Percentiles rank a stretch among this genome's conserved stretches.
Evolutionary conservation across 257 asterid genomes (phyloP).

Genomic region (Solanum dulcamara): DNA sequence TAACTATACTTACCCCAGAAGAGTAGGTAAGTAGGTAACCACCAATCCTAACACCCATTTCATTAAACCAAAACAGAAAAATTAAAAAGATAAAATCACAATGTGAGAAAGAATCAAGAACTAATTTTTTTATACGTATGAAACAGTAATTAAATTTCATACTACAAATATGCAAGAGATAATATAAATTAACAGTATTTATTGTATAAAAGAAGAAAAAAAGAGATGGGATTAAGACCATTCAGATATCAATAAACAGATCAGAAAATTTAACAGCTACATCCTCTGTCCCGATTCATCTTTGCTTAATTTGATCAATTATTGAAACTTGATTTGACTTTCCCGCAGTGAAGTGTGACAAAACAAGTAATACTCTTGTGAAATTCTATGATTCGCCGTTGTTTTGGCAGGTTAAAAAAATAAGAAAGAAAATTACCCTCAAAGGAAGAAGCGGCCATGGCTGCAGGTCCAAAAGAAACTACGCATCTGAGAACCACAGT

Average conservation of each 20-base stretch:
- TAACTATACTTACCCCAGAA: neutral
- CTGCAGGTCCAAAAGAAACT: slow-evolving; percentile 3
- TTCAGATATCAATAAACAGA: neutral
- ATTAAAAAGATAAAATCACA: neutral
- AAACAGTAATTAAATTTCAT: neutral
- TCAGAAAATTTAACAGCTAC: neutral
- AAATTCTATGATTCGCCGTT: neutral
- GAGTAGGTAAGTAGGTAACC: slow-evolving; percentile 14
- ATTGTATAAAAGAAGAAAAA: neutral
- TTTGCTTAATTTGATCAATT: neutral
- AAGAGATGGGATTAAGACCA: neutral
- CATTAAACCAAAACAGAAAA: neutral
- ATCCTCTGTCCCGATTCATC: neutral
- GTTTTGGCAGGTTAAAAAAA: neutral
- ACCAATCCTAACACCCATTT: slow-evolving; percentile 2
- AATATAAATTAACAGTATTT: neutral
- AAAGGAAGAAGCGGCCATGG: slow-evolving; percentile 31
- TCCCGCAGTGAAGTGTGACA: neutral
- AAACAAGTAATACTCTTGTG: neutral
- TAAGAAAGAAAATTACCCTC: slow-evolving; percentile 26
- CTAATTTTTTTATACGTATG: neutral
- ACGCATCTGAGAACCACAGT: slow-evolving; percentile 10
- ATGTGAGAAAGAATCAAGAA: neutral
- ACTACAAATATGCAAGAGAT: neutral
- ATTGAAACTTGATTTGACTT: neutral